Evolutionary conservation across 208 protist genomes (phyloP).

Genomic region (Wallacemonas sp.): DNA sequence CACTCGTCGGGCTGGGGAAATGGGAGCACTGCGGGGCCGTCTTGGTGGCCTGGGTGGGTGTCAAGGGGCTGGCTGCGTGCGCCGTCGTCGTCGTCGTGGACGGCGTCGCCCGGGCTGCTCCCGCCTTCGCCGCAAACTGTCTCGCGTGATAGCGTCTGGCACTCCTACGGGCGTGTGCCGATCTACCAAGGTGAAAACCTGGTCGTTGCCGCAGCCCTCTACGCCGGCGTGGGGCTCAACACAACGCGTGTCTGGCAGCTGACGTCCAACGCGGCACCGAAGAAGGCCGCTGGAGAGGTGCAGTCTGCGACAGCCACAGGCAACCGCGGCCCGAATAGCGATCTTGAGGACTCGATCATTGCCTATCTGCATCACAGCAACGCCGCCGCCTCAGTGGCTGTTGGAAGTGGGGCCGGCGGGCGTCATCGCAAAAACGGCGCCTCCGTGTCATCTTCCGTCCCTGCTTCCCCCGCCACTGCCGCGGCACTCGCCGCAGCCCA

Average conservation of each 20-base stretch:
- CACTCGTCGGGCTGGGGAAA: background rate
- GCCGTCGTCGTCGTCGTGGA: background rate
- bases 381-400: background rate
- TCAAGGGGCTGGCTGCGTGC: background rate
- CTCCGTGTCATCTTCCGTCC: background rate
- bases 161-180: slow-evolving; percentile 44
- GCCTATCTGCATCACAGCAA: slow-evolving; percentile 1
- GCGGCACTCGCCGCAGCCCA: background rate
- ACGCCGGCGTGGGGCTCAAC: slow-evolving; percentile 32
- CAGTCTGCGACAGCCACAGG: background rate
- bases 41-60: slow-evolving; percentile 1
- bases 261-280: background rate
- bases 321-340: background rate
- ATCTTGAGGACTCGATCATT: background rate
- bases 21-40: background rate
- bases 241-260: slow-evolving; percentile 9
- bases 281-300: background rate
- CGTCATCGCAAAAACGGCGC: background rate
- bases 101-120: background rate
- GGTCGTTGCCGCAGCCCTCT: slow-evolving; percentile 37
- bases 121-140: slow-evolving; percentile 10
- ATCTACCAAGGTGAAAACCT: slow-evolving; percentile 42
- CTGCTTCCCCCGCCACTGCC: background rate
- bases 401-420: background rate
- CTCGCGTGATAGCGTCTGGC: background rate